Conservation (phyloP, 2,329 filamentous ascomycete genomes). For the Rhynchosporium secalis region DNA sequence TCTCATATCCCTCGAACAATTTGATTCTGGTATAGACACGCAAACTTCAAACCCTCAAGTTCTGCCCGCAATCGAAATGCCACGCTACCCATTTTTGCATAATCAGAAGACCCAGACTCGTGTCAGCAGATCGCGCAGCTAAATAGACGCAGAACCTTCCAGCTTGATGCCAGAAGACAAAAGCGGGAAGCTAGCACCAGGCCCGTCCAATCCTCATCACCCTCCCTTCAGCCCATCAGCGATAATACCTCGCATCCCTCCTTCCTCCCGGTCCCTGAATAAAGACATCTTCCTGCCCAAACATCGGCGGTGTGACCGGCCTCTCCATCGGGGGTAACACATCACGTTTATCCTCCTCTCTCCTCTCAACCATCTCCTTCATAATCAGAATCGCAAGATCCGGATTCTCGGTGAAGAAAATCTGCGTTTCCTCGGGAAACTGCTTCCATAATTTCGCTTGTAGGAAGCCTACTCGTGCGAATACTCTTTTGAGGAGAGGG, state of each 20-base stretch:
- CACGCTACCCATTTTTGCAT: not conserved
- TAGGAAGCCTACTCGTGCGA: conserved; percentile 51
- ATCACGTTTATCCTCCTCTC: conserved; percentile 44
- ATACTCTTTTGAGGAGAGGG: conserved; percentile 49
- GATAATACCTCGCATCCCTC: conserved; percentile 13
- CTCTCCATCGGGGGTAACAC: conserved; percentile 49
- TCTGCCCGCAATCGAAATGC: not conserved
- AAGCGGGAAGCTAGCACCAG: too few relatives aligned
- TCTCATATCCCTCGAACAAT: too few relatives aligned
- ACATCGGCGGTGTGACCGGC: conserved; percentile 13
- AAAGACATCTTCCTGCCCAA: conserved; percentile 23
- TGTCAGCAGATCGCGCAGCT: not conserved
- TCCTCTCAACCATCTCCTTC: conserved; percentile 47
- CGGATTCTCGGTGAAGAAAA: conserved; percentile 48
- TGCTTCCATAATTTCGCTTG: conserved; percentile 48
- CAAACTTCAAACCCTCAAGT: not conserved
- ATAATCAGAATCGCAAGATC: conserved; percentile 50
- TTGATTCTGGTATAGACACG: not conserved
- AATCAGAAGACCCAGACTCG: not conserved
- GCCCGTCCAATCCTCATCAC: too few relatives aligned
- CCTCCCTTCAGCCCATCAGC: conserved; percentile 7
- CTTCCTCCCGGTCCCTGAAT: conserved; percentile 27
- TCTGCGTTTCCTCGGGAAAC: conserved; percentile 44
- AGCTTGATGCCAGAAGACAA: not conserved
- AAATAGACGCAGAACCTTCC: not conserved